A percentile compares a stretch with the other conserved stretches of the same genome.
These are phyloP conservation scores for Backusella macrospora DNA, from an alignment of 192 early-diverging fungal species.

Conservation along the genomic window DNA sequence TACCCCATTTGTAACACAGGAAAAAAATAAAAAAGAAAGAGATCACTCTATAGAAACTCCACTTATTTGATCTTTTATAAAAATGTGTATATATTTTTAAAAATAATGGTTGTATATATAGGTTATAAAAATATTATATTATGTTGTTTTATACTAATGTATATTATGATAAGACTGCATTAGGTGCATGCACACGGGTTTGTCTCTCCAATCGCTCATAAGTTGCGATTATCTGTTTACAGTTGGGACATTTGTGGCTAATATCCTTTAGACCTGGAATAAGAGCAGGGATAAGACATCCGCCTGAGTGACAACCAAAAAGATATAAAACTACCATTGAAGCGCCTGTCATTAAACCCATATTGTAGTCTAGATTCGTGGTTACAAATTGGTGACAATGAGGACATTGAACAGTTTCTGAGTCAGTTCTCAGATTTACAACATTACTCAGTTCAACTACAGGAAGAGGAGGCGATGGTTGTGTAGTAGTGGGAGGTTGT, in stretches of 20 bases:
- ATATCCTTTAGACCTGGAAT: conserved; percentile 10
- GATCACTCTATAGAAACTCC: too few species aligned
- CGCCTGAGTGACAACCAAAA: neutral
- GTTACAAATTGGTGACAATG: neutral
- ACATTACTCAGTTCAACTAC: neutral
- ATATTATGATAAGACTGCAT: neutral
- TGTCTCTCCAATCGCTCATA: neutral
- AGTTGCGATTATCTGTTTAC: neutral
- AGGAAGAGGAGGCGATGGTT: neutral
- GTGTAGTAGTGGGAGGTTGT: neutral
- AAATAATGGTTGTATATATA: too few species aligned
- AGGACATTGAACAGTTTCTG: conserved; percentile 12
- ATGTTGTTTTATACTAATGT: too few species aligned
- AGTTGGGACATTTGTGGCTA: neutral
- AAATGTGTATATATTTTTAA: too few species aligned
- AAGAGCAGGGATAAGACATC: neutral
- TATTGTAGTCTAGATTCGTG: neutral
- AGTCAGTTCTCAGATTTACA: neutral
- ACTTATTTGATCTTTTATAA: too few species aligned
- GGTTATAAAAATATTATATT: too few species aligned
- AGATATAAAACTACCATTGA: neutral
- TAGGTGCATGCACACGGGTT: neutral
- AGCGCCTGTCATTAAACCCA: conserved; percentile 6
- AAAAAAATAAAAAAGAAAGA: too few species aligned
- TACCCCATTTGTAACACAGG: too few species aligned